Evolutionary conservation across 1,284 basidiomycete species (phyloP), one percentile per base, ranked within the genome.

Genomic region (Puccinia polysora): DNA sequence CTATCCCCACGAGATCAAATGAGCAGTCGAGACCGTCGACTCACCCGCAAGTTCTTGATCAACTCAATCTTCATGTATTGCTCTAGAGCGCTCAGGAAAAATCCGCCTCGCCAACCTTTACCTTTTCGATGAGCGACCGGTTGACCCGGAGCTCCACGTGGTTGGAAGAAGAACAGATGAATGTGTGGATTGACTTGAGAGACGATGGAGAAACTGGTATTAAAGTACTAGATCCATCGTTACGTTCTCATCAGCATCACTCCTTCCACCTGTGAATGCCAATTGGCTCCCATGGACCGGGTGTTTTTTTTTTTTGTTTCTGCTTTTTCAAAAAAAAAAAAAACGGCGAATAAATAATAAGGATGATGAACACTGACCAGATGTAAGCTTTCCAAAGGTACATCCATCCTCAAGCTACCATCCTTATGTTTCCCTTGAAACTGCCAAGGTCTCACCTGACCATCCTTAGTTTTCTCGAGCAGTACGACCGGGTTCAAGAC

Each of bases 181-280:
- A 98, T 92, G 79, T 98, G 96, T 0, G 94, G 95, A 78, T 97
- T 98, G 34, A 91, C 93, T 82, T 94, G 94, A 0, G 90, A 93
- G 40, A 98, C 95, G 59, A 97, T 89, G 1, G 91, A 90, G 80
- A 96, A 89, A 75, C 93, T 97, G 73, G 96, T 93, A 74, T 81
- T 91, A 75, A 76, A 81, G 32, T 78, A 76, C 53, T 23, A 10
- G 0, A 12, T 2, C n/a, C n/a, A n/a, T n/a, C n/a, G n/a, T n/a
- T n/a, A n/a, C n/a, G n/a, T n/a, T n/a, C n/a, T n/a, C n/a, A n/a
- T n/a, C n/a, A n/a, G n/a, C n/a, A n/a, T n/a, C n/a, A n/a, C n/a
- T n/a, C n/a, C n/a, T n/a, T n/a, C n/a, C n/a, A n/a, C n/a, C n/a
- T n/a, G n/a, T n/a, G n/a, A n/a, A n/a, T n/a, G n/a, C n/a, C n/a